Evolutionary conservation across 768 basidiomycete genomes (phyloP).

Genomic region (Pleurotus citrinopileatus): DNA sequence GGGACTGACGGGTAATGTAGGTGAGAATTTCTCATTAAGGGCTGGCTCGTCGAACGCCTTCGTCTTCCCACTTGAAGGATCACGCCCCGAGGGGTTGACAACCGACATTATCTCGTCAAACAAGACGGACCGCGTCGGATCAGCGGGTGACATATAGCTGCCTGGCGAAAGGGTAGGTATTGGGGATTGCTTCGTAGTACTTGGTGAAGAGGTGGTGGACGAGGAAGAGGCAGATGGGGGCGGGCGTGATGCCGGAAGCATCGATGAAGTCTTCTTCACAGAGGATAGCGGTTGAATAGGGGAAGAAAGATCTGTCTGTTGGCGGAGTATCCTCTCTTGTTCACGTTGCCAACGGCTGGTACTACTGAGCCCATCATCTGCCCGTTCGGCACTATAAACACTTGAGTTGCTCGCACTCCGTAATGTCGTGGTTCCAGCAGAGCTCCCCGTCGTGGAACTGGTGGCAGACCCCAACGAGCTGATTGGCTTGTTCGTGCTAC

Average conservation of each 20-base stretch:
- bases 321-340: constrained; percentile 2
- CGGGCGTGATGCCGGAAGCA: background rate
- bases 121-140: constrained; percentile 13
- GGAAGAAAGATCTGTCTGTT: background rate
- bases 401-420: background rate
- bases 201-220: background rate
- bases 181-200: constrained; percentile 6
- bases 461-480: background rate
- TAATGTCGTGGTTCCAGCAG: background rate
- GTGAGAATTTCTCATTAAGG: constrained; percentile 24
- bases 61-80: background rate
- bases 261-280: constrained; percentile 1
- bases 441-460: background rate
- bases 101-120: constrained; percentile 19
- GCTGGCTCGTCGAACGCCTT: constrained; percentile 17
- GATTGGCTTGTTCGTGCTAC: constrained; percentile 10
- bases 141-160: background rate
- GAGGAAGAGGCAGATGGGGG: background rate
- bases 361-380: background rate
- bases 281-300: background rate
- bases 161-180: constrained; percentile 1
- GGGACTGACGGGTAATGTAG: constrained; percentile 22
- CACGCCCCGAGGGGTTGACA: constrained; percentile 2
- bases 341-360: background rate
- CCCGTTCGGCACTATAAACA: background rate